Base-by-base conservation (phyloP, 306 rosid species). In the Hippophae rhamnoides region DNA sequence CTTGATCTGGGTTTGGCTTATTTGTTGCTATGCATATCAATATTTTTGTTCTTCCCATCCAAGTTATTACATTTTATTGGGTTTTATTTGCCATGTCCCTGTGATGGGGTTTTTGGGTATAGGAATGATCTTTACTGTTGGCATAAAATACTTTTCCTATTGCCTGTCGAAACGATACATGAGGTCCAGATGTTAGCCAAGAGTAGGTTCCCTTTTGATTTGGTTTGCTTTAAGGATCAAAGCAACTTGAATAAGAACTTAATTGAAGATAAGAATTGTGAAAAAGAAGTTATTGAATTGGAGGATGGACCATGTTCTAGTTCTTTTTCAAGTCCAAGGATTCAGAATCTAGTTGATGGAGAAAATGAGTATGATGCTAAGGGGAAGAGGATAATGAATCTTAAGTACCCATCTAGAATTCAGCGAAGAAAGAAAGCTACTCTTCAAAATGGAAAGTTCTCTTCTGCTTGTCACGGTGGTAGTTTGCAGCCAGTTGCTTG, bases 11-110 rank as follows among this genome's bases (percentile, higher is more conserved):
- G 44, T 61, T 0, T 89, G 41, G 97, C 86, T 63, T 93, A 88
- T 79, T 65, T 82, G 60, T 78, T 93, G 59, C 70, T 93, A 7
- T 88, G 82, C 38, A 67, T 72, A 12, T 84, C 97, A 12, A 64
- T 78, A 54, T 42, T 72, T 71, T 65, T 70, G 66, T 86, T 80
- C 74, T 62, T 89, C 41, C 76, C 75, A 3, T 80, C 80, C 6
- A 84, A 76, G 60, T 58, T 79, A 9, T 69, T 77, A 60, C 25
- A 68, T 46, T 1, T 86, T 58, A 50, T 79, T 12, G 86, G 95
- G 52, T 44, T 80, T 52, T 52, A 23, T 55, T 61, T 89, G 56
- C 99, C 94, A 5, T 89, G 99, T 62, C 90, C 94, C 55, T 93
- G 99, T 74, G 69, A 69, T 55, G 95, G 94, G 26, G 18, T 79